phyloP scores from a whole-genome alignment of 164 flowering plant genomes.

The Vitis riparia region DNA sequence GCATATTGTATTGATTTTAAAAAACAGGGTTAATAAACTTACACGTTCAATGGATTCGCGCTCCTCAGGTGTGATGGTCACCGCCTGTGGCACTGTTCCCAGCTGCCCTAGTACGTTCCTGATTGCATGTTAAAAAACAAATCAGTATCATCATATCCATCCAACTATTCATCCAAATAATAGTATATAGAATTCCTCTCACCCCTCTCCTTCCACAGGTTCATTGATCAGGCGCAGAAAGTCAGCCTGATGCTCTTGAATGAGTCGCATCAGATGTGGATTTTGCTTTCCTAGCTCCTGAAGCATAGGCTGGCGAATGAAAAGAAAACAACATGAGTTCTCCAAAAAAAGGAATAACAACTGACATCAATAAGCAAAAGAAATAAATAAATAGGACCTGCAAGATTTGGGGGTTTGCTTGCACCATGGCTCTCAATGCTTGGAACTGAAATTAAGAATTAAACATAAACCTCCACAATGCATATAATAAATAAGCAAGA shows the following conservation, averaged over 20 bases:
- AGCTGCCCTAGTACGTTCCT: slow-evolving; percentile 41
- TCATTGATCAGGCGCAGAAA: slow-evolving; percentile 77
- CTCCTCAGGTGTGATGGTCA: slow-evolving; percentile 43
- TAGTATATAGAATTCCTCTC: slow-evolving; percentile 13
- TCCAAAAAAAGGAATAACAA: not conserved
- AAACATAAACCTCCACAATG: not conserved
- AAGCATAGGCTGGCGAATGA: slow-evolving; percentile 66
- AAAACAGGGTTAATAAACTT: slow-evolving; percentile 9
- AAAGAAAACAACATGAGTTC: not conserved
- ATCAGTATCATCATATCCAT: slow-evolving; percentile 3
- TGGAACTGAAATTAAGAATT: slow-evolving; percentile 45
- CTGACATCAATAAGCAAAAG: not conserved
- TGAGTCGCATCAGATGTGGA: slow-evolving; percentile 70
- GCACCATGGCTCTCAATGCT: slow-evolving; percentile 72
- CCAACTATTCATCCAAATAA: not conserved
- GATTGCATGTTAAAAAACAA: slow-evolving; percentile 8
- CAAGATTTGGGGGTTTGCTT: slow-evolving; percentile 69
- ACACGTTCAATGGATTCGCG: slow-evolving; percentile 43
- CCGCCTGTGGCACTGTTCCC: slow-evolving; percentile 33
- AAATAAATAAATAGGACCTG: slow-evolving; percentile 37
- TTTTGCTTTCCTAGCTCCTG: slow-evolving; percentile 81
- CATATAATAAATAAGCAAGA: not conserved
- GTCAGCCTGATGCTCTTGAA: slow-evolving; percentile 81
- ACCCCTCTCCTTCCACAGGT: slow-evolving; percentile 74
- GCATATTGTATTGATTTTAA: not conserved